A percentile compares a stretch with the other conserved stretches of the same genome.
Conservation (phyloP, 768 basidiomycete genomes). For the Pleurotus djamor region DNA sequence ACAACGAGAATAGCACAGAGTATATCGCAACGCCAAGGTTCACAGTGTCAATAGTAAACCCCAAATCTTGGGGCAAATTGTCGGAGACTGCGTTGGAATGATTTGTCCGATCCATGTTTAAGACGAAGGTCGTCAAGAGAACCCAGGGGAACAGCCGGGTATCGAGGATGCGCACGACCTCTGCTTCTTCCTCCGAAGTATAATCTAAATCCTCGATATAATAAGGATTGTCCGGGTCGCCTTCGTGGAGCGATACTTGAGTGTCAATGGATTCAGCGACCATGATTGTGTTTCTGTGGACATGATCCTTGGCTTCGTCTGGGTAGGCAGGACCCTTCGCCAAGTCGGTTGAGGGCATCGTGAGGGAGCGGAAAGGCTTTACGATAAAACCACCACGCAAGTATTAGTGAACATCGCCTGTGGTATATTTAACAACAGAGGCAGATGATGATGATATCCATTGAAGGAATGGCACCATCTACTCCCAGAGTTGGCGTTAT, state of each 20-base stretch:
- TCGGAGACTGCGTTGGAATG: constrained; percentile 39
- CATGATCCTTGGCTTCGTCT: not conserved
- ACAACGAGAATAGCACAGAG: constrained; percentile 28
- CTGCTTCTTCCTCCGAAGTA: constrained; percentile 27
- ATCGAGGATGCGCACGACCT: constrained; percentile 24
- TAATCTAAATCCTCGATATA: constrained; percentile 26
- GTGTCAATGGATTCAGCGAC: not conserved
- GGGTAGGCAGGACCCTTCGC: not conserved
- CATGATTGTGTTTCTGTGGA: not conserved
- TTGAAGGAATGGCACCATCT: not conserved
- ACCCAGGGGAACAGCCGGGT: constrained; percentile 27
- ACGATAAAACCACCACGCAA: not conserved
- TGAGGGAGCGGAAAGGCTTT: not conserved
- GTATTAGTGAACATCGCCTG: not conserved
- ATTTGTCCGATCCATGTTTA: constrained; percentile 42
- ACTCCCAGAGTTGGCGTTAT: constrained; percentile 2
- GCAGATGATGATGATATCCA: not conserved
- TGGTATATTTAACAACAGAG: not conserved
- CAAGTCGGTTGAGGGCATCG: not conserved
- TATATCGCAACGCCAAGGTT: constrained; percentile 35
- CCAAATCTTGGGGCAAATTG: constrained; percentile 32
- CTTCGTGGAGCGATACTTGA: not conserved
- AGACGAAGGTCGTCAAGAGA: constrained; percentile 27
- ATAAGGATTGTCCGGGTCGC: constrained; percentile 17
- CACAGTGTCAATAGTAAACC: constrained; percentile 36